These are phyloP conservation scores for Fusarium longipes DNA, from an alignment of 2,329 filamentous ascomycete genomes.

Conservation along the genomic window DNA sequence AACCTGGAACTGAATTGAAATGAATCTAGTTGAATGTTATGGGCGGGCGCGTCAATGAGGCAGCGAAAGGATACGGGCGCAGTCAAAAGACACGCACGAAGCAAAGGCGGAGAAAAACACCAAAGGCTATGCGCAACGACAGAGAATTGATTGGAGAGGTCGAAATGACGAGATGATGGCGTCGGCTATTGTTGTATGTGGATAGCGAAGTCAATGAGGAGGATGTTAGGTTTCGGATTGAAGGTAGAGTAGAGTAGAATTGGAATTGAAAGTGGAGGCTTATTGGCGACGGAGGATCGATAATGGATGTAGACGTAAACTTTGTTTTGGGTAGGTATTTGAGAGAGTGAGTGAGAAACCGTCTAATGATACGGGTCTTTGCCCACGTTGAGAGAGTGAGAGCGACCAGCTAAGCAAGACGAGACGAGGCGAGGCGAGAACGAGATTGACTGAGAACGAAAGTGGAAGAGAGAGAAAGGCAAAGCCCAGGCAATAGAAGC, in stretches of 20 bases:
- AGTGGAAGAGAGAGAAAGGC: conserved; percentile 4
- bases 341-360: background rate
- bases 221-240: conserved; percentile 29
- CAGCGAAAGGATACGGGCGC: conserved; percentile 26
- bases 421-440: background rate
- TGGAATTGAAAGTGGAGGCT: conserved; percentile 36
- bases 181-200: conserved; percentile 29
- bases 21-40: conserved; percentile 15
- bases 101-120: conserved; percentile 17
- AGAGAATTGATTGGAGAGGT: conserved; percentile 20
- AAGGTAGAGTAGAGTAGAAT: conserved; percentile 24
- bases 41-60: conserved; percentile 28
- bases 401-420: conserved; percentile 1
- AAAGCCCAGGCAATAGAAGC: conserved; percentile 7
- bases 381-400: conserved; percentile 37
- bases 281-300: conserved; percentile 24
- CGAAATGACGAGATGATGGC: conserved; percentile 25
- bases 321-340: conserved; percentile 37
- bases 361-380: conserved; percentile 31
- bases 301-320: conserved; percentile 33
- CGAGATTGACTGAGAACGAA: conserved; percentile 8
- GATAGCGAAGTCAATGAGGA: conserved; percentile 2
- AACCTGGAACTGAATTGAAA: conserved; percentile 11
- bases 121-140: conserved; percentile 19
- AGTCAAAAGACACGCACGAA: conserved; percentile 16